Evolutionary conservation across 495 filamentous ascomycete genomes (phyloP), one percentile per base, ranked within the genome.

Genomic region (Hypoxylon fuscum): DNA sequence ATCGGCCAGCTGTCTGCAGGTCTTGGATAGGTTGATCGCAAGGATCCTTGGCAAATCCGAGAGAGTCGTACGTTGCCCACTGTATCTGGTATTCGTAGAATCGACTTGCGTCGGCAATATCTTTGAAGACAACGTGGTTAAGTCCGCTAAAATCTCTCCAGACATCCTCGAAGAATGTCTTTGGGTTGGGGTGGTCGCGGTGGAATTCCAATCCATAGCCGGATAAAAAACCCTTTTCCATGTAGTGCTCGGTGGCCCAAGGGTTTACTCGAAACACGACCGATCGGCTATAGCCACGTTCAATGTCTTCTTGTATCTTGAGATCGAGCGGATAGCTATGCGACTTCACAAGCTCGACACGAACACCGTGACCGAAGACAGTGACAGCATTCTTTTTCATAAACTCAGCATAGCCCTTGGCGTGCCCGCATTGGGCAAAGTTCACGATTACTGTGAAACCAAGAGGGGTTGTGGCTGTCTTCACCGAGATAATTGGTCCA

Each of bases 21-120:
- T 41, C 29, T 1, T 48, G 8, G 10, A 55, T 2, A 1, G 50
- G 49, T 3, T 22, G 2, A 15, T 55, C 45, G 31, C 62, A 59
- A 1, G 62, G 62, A 29, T 65, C 62, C 1, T 8, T 18, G 1
- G 45, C 55, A 21, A 65, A 60, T n/a, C n/a, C n/a, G n/a, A n/a
- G n/a, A n/a, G n/a, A n/a, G n/a, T n/a, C n/a, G n/a, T n/a, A n/a
- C n/a, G n/a, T n/a, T n/a, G n/a, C n/a, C n/a, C n/a, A n/a, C n/a
- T n/a, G n/a, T n/a, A n/a, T n/a, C n/a, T n/a, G n/a, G n/a, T n/a
- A n/a, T n/a, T n/a, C n/a, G n/a, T n/a, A n/a, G n/a, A n/a, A n/a
- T n/a, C n/a, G n/a, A n/a, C n/a, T n/a, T n/a, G 62, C 55, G 0
- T 25, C 0, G 3, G 21, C 6, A 1, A 61, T 2, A 18, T 17